Conservation (phyloP, 306 rosid genomes). For the Sechiopsis laciniata region DNA sequence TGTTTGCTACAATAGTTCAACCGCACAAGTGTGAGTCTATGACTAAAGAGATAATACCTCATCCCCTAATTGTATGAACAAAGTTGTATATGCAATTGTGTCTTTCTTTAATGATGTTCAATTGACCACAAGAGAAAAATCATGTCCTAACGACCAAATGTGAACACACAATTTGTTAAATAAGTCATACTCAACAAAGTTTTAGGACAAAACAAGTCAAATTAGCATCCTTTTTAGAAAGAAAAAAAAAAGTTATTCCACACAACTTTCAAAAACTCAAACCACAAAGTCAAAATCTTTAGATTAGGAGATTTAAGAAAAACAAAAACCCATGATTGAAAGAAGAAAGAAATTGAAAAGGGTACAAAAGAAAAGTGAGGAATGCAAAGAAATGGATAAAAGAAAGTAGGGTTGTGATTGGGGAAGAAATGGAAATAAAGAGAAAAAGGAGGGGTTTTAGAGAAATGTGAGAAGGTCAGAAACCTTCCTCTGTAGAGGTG, state of each 20-base stretch:
- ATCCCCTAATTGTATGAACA: too few relatives aligned
- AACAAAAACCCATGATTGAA: not conserved
- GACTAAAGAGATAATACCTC: too few relatives aligned
- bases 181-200: not conserved
- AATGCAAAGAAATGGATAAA: too few relatives aligned
- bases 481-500: conserved; percentile 19
- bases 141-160: too few relatives aligned
- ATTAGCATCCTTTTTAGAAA: not conserved
- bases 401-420: too few relatives aligned
- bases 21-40: too few relatives aligned
- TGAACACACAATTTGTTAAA: not conserved
- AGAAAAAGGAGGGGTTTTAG: conserved; percentile 22
- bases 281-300: not conserved
- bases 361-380: not conserved
- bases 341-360: not conserved
- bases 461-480: conserved; percentile 11
- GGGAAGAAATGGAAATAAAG: not conserved
- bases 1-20: too few relatives aligned
- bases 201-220: not conserved
- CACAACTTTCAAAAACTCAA: not conserved
- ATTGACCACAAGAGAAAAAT: too few relatives aligned
- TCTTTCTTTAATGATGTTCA: too few relatives aligned
- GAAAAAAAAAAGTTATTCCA: not conserved
- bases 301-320: not conserved
- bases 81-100: too few relatives aligned